phyloP scores from a whole-genome alignment of 805 yeast species.

The Hanseniaspora occidentalis region DNA sequence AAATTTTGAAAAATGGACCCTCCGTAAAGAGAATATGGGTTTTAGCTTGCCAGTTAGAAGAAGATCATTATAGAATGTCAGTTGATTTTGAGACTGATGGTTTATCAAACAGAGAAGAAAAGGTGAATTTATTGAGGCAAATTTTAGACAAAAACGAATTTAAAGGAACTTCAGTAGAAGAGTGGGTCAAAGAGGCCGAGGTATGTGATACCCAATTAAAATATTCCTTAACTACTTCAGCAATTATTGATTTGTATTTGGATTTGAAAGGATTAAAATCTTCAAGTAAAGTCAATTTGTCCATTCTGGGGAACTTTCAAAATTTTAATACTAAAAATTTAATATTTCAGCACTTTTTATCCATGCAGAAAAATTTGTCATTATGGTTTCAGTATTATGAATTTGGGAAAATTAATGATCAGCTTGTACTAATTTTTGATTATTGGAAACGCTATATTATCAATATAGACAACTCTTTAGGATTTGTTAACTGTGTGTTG shows the following conservation, averaged over 20 bases:
- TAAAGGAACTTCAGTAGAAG: conserved; percentile 28
- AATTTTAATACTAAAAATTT: conserved; percentile 27
- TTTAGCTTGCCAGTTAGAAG: conserved; percentile 58
- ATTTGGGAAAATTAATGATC: not conserved
- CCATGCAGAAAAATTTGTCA: not conserved
- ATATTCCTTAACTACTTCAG: conserved; percentile 35
- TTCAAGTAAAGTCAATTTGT: conserved; percentile 12
- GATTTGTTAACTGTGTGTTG: not conserved
- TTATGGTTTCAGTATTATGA: not conserved
- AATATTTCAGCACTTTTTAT: conserved; percentile 29
- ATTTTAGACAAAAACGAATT: conserved; percentile 8
- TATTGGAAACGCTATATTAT: not conserved
- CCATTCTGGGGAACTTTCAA: conserved; percentile 8
- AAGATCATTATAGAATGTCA: too few species aligned
- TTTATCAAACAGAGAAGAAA: too few species aligned
- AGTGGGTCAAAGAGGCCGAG: conserved; percentile 49
- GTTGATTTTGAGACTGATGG: too few species aligned
- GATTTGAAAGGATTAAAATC: conserved; percentile 10
- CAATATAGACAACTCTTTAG: not conserved
- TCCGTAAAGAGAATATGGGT: conserved; percentile 51
- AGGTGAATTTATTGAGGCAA: conserved; percentile 29
- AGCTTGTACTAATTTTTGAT: not conserved
- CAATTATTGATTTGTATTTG: conserved; percentile 36
- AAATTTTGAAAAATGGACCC: conserved; percentile 44
- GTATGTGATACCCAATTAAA: conserved; percentile 34